These are phyloP conservation scores for Lentinus tigrinus DNA, from an alignment of 768 basidiomycete species.

Conservation along the genomic window DNA sequence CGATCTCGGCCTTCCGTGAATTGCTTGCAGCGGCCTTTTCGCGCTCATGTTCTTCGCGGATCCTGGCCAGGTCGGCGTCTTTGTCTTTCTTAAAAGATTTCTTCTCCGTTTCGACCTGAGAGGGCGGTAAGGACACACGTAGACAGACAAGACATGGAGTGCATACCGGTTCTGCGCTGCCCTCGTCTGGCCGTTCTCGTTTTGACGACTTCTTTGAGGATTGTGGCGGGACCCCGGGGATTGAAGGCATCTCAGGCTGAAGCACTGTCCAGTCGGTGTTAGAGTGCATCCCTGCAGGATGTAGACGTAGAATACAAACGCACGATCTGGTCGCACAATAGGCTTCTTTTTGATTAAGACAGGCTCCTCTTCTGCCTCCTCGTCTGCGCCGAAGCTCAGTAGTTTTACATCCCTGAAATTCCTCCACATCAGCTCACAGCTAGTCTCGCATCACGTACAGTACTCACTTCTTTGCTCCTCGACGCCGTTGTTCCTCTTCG, in stretches of 20 bases:
- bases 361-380: conserved; percentile 58
- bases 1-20: conserved; percentile 72
- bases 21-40: conserved; percentile 64
- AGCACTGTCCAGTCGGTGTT: conserved; percentile 27
- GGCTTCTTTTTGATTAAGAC: conserved; percentile 71
- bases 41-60: conserved; percentile 72
- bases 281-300: neutral
- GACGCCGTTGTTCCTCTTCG: conserved; percentile 70
- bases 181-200: conserved; percentile 12
- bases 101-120: conserved; percentile 32
- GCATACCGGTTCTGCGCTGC: neutral
- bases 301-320: conserved; percentile 26
- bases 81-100: conserved; percentile 35
- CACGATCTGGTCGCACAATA: conserved; percentile 82
- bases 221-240: conserved; percentile 8
- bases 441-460: neutral
- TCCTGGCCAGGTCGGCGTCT: conserved; percentile 60
- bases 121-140: neutral
- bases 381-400: conserved; percentile 81
- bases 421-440: neutral
- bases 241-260: conserved; percentile 29
- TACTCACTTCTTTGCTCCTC: conserved; percentile 85
- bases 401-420: conserved; percentile 77
- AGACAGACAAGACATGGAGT: neutral
- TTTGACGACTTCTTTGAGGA: conserved; percentile 15